A percentile compares a stretch with the other conserved stretches of the same genome.
Evolutionary conservation across 202 grass and related monocot genomes (phyloP).

Genomic region (Alloteropsis angusta): DNA sequence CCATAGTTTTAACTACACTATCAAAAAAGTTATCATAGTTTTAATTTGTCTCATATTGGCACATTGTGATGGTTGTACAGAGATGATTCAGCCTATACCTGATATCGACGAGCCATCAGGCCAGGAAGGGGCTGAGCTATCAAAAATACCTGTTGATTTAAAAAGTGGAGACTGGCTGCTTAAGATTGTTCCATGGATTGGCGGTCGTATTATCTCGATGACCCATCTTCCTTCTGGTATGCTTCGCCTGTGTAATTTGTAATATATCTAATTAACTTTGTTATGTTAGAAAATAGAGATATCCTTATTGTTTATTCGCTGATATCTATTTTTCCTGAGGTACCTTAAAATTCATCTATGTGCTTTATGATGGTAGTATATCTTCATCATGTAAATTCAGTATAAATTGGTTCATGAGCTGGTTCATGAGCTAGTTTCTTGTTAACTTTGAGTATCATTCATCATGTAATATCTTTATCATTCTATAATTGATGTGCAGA

Average conservation of each 20-base stretch:
- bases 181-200: slow-evolving; percentile 90
- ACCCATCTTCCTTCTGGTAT: slow-evolving; percentile 86
- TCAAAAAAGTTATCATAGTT: background rate
- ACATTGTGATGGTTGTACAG: slow-evolving; percentile 38
- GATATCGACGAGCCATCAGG: slow-evolving; percentile 43
- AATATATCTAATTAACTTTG: background rate
- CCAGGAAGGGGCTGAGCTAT: slow-evolving; percentile 68
- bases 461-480: background rate
- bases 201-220: slow-evolving; percentile 86
- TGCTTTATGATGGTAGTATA: background rate
- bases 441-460: background rate
- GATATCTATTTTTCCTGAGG: background rate
- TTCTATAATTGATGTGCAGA: slow-evolving; percentile 33
- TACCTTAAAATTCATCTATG: background rate
- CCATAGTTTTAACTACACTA: background rate
- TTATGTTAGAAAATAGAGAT: background rate
- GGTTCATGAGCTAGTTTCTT: background rate
- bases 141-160: slow-evolving; percentile 74
- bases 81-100: slow-evolving; percentile 57
- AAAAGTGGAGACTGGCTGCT: slow-evolving; percentile 79
- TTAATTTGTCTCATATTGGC: background rate
- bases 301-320: background rate
- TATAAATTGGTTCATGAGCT: no score
- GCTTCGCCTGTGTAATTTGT: background rate
- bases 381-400: background rate